A percentile compares a stretch with the other conserved stretches of the same genome.
Conservation (phyloP, 73 alveolate genomes). For the Durusdinium trenchii region DNA sequence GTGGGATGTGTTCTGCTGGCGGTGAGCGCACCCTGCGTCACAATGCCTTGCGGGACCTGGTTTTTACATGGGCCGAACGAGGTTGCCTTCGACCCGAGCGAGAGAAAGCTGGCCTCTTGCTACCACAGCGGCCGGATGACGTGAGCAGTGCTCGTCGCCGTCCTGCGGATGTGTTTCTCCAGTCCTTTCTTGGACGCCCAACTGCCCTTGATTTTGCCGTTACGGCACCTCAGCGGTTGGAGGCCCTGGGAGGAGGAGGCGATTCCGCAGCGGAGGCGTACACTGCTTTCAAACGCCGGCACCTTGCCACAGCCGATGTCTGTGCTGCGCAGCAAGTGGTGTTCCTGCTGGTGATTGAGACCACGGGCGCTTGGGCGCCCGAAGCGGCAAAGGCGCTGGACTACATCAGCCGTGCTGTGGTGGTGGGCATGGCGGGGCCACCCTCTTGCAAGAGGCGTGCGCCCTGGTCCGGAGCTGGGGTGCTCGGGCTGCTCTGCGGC, state of each 20-base stretch:
- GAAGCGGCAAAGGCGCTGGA: neutral
- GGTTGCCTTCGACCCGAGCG: neutral
- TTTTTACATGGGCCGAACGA: neutral
- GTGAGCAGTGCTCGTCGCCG: neutral
- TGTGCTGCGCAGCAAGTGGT: no score
- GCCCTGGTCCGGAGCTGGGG: neutral
- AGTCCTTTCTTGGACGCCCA: neutral
- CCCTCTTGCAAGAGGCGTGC: neutral
- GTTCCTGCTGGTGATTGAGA: neutral
- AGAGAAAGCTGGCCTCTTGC: neutral
- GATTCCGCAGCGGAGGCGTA: no score
- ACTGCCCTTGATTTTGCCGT: neutral
- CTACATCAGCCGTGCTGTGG: constrained; percentile 16
- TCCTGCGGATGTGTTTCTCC: neutral
- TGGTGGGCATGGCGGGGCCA: neutral
- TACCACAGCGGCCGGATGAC: constrained; percentile 14
- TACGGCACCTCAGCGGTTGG: neutral
- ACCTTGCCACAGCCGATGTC: no score
- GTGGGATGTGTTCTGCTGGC: constrained; percentile 11
- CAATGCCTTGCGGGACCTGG: constrained; percentile 12
- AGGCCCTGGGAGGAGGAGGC: no score
- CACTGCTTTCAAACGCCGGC: no score
- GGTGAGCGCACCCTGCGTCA: constrained; percentile 36
- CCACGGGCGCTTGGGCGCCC: constrained; percentile 18
- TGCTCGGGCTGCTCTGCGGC: neutral